Conservation (phyloP, 2,329 filamentous ascomycete genomes). For the Talaromyces sp. region DNA sequence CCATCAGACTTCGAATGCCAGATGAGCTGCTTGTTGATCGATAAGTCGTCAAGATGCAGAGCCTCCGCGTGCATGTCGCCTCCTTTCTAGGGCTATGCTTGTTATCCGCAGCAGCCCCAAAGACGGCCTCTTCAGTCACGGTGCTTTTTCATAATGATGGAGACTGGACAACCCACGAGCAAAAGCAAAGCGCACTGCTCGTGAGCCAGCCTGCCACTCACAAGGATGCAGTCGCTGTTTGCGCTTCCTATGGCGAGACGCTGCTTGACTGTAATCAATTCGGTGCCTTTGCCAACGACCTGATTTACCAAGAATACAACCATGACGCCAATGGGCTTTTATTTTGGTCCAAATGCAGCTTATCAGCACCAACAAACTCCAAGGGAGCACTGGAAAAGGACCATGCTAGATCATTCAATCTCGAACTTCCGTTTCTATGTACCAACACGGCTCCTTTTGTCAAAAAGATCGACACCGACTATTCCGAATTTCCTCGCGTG, state of each 20-base stretch:
- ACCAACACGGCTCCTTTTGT: conserved; percentile 8
- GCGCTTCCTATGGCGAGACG: conserved; percentile 6
- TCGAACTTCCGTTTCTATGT: conserved; percentile 3
- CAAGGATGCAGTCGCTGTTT: conserved; percentile 1
- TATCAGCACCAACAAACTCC: not conserved
- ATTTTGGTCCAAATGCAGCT: conserved; percentile 8
- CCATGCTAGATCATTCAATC: not conserved
- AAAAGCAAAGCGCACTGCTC: conserved; percentile 6
- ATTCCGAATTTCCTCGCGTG: conserved; percentile 7
- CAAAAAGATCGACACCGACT: conserved; percentile 5
- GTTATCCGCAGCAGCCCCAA: not conserved
- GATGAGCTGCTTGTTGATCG: not conserved
- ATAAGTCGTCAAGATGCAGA: not conserved
- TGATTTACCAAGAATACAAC: conserved; percentile 5
- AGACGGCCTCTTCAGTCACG: not conserved
- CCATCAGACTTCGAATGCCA: too few relatives aligned
- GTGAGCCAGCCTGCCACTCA: conserved; percentile 1
- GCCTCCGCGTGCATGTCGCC: not conserved
- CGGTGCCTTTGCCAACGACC: not conserved
- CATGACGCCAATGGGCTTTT: not conserved
- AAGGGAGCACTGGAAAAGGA: not conserved
- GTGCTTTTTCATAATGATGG: conserved; percentile 7
- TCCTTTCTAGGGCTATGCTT: conserved; percentile 3
- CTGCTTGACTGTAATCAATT: conserved; percentile 4
- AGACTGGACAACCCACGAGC: conserved; percentile 4